Evolutionary conservation across 176 grass and related monocot genomes (phyloP).

Genomic region (Bothriochloa decipiens): DNA sequence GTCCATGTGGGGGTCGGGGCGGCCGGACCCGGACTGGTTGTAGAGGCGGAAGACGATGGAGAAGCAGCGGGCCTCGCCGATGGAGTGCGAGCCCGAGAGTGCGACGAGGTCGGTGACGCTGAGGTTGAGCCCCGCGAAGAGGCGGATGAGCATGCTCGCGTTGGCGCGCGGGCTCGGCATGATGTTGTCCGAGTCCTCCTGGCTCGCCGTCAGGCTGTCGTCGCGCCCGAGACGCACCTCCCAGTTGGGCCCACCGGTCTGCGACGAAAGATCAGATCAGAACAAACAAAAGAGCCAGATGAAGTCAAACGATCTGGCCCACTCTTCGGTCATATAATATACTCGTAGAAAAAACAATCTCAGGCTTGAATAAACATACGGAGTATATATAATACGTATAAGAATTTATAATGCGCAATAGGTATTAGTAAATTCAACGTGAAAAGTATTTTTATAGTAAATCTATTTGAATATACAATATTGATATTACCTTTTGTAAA

Average conservation of each 20-base stretch:
- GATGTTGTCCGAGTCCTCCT: constrained; percentile 70
- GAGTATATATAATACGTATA: not conserved
- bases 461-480: not conserved
- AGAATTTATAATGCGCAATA: not conserved
- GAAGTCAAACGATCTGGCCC: not conserved
- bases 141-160: constrained; percentile 58
- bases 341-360: not conserved
- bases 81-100: constrained; percentile 87
- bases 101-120: constrained; percentile 74
- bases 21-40: constrained; percentile 84
- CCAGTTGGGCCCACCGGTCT: constrained; percentile 90
- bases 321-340: not conserved
- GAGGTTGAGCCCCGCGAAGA: constrained; percentile 78
- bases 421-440: not conserved
- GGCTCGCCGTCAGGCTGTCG: constrained; percentile 79
- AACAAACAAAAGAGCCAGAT: not conserved
- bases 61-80: constrained; percentile 89
- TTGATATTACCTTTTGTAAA: not conserved
- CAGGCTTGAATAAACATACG: not conserved
- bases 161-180: constrained; percentile 91
- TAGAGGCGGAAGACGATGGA: constrained; percentile 93
- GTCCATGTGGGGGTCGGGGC: constrained; percentile 90
- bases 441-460: not conserved
- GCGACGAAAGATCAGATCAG: not conserved
- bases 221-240: constrained; percentile 75